Base-by-base conservation (phyloP, 805 yeast genomes). In the Candida methanosorbosa region DNA sequence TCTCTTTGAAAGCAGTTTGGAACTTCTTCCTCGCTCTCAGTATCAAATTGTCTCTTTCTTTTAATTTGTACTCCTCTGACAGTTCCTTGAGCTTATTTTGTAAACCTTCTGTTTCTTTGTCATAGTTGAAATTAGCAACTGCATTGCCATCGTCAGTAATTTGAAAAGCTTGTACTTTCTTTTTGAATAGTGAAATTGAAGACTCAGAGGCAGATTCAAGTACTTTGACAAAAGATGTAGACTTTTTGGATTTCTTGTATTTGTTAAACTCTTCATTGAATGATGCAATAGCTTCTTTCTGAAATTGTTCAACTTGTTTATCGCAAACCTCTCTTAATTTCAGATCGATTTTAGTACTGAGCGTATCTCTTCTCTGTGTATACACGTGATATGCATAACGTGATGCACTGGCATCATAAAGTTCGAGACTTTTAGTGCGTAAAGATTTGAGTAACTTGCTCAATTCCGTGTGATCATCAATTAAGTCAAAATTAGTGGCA, bases 361-460 rank as follows among this genome's bases (percentile, higher is more conserved):
- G 64, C 12, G 61, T 64, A 1, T 41, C 45, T 37, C 81, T 69
- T 51, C 81, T 81, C 35, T 77, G 80, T 28, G 64, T 50, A 54
- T 82, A 92, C 2, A 88, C 94, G 2, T 68, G 39, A 26, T 63
- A 56, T 34, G 75, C 68, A 52, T 92, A 92, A 37, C 87, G 75
- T 2, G 92, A 70, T 2, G 97, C 98, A 38, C 69, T 66, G 4
- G 62, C 47, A 50, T 86, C 94, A 55, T 75, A 90, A 11, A 59
- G 51, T 0, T 57, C 61, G 12, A 86, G 46, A 2, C 78, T 68
- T 3, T 57, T 54, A 2, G 58, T 43, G 30, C 75, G 65, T 26
- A 82, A 57, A 12, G 54, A 54, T 8, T 50, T 49, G 43, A 83
- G 54, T 1, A 51, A 42, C 4, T 50, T 43, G 1, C 80, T 77